Base-by-base conservation (phyloP, 257 asterid genomes). In the Gynochthodes officinalis region DNA sequence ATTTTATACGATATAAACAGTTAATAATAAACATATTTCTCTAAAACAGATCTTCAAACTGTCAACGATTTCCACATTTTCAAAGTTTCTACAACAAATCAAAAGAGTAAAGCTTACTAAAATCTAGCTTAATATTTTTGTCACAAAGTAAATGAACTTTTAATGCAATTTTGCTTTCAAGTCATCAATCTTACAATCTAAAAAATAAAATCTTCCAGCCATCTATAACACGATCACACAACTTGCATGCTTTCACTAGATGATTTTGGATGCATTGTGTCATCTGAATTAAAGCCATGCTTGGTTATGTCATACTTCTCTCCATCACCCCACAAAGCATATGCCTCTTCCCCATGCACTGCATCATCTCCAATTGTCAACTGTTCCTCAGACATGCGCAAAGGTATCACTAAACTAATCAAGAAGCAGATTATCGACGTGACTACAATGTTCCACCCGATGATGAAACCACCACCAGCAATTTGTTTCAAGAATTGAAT, bases 261-360 rank as follows among this genome's bases (percentile, higher is more conserved):
- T 15, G 73, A 43, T 66, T 33, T 74, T 12, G 61, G 80, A 50
- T 27, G 81, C n/a, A 72, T 57, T 14, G 58, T 68, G 6, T 78
- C 90, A 4, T 78, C 82, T 3, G 85, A 70, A 23, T 70, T 11
- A 65, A 68, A 61, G 2, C 88, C 91, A 52, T 86, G 88, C 81
- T 74, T 82, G 8, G 86, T 80, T 18, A 79, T 69, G 59, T 88
- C 95, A 19, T 83, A 88, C 83, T 78, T 83, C 71, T 88, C 95
- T 14, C 91, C 95, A 13, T 88, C 90, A 1, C 91, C 95, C 91
- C 91, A 88, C 81, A 88, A 58, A 0, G 95, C 91, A 46, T 88
- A 88, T 2, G 95, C 95, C 81, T 88, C 95, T 84, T 86, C 91
- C 0, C 91, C 91, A 63, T 88, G 95, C 69, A 86, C 95, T 1